A percentile compares a stretch with the other conserved stretches of the same genome.
Conservation (phyloP, 345 rosid genomes). For the Eucalyptus globulus region DNA sequence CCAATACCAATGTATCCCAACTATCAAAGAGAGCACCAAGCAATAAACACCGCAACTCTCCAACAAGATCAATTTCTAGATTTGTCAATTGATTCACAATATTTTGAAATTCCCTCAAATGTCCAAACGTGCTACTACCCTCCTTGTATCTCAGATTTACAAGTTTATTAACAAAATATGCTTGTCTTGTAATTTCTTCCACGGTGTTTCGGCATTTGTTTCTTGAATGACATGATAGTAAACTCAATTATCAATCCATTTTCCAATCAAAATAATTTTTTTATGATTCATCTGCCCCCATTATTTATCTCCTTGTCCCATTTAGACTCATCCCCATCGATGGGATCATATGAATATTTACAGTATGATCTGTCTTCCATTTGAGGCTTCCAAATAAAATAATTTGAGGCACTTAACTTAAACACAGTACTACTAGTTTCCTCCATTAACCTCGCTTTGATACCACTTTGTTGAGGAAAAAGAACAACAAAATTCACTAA, state of each 20-base stretch:
- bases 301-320: not conserved
- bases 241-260: not conserved
- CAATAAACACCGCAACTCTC: not conserved
- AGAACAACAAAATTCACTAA: not conserved
- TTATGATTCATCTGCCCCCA: not conserved
- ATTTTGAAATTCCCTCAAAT: not conserved
- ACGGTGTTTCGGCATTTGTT: not conserved
- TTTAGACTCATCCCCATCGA: not conserved
- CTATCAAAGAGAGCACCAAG: not conserved
- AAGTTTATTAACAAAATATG: not conserved
- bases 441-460: not conserved
- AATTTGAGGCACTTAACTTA: not conserved
- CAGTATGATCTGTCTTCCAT: rapidly evolving
- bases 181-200: not conserved
- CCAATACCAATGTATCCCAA: not conserved
- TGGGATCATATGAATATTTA: not conserved
- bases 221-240: not conserved
- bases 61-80: not conserved
- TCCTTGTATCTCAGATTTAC: not conserved
- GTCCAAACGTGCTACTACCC: not conserved
- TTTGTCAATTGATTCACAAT: not conserved
- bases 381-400: rapidly evolving
- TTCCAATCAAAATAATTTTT: not conserved
- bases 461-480: not conserved
- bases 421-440: not conserved